Base-by-base conservation (phyloP, 140 eudicot genomes). In the Erigeron philadelphicus region DNA sequence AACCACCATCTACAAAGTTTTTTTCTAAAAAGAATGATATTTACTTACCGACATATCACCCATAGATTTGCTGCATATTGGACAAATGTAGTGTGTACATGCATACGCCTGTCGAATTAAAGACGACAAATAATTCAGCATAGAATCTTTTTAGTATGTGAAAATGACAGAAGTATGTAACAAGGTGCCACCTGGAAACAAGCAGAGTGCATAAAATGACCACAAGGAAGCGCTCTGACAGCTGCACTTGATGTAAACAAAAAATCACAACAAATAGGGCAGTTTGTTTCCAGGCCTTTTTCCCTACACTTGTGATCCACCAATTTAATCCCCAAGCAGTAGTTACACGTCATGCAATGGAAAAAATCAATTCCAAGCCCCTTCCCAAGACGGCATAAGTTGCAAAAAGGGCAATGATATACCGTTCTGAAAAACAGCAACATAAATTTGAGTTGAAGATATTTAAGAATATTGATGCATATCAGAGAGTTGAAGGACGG, bases 311-410 rank as follows among this genome's bases (percentile, higher is more conserved):
- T 94, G 75, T 94, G 99, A 76, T 94, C 95, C 57, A 89, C 90
- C 64, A 89, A 64, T 72, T 83, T 85, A 75, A 89, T 88, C 47
- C 83, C 86, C 86, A 94, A 68, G 70, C 99, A 94, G 76, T 84
- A 89, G 78, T 94, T 94, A 80, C 99, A 94, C 12, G 95, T 94
- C 99, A 94, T 94, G 83, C 99, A 94, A 75, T 94, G 99, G 72
- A 87, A 94, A 76, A 89, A 85, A 73, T 94, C 99, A 8, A 84
- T 44, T 50, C 99, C 99, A 21, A 94, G 97, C 25, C 99, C 99
- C 69, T 79, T 83, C 4, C 99, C 99, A 35, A 94, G 82, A n/a
- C 99, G 99, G 73, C 99, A 94, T 72, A 94, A 78, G 64, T 94
- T 94, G 82, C 99, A 94, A 76, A 87, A 94, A 0, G 99, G 99